These are phyloP conservation scores for Psilocybe mexicana DNA, from an alignment of 1,284 basidiomycete genomes.

Conservation along the genomic window DNA sequence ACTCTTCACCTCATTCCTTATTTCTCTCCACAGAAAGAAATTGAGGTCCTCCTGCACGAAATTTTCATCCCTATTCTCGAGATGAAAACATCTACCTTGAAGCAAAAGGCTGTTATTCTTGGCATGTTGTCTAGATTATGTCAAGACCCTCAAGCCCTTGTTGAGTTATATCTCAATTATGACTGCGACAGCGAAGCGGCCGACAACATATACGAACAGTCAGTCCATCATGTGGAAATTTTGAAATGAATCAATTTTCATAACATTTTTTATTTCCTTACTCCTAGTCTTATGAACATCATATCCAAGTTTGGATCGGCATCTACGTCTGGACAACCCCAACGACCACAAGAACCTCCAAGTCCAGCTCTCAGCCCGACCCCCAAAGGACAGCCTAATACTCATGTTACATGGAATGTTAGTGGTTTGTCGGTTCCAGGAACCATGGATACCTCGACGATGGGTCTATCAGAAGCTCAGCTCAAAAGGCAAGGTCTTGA, in stretches of 20 bases:
- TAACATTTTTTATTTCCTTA: background rate
- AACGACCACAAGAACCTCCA: constrained; percentile 54
- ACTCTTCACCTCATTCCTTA: constrained; percentile 9
- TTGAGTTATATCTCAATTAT: constrained; percentile 97
- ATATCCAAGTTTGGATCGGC: constrained; percentile 87
- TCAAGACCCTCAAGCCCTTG: constrained; percentile 93
- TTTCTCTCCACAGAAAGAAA: constrained; percentile 80
- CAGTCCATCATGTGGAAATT: constrained; percentile 11
- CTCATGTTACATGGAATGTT: constrained; percentile 60
- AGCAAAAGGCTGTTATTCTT: constrained; percentile 91
- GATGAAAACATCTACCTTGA: constrained; percentile 95
- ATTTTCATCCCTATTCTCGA: constrained; percentile 99
- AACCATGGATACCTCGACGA: constrained; percentile 61
- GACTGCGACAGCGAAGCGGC: constrained; percentile 92
- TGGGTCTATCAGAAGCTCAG: constrained; percentile 80
- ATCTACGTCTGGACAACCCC: constrained; percentile 55
- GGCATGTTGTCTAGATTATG: constrained; percentile 85
- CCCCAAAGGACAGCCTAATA: constrained; percentile 43
- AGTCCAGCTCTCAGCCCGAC: constrained; percentile 62
- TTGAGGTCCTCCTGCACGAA: constrained; percentile 96
- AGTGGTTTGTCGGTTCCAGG: constrained; percentile 69
- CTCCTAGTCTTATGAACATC: constrained; percentile 82
- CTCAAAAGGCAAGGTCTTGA: constrained; percentile 88
- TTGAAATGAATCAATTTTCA: background rate
- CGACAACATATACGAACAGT: constrained; percentile 97